Percentiles rank a stretch among this genome's conserved stretches.
Conservation (phyloP, 768 basidiomycete genomes). For the Tulasnella sp. region DNA sequence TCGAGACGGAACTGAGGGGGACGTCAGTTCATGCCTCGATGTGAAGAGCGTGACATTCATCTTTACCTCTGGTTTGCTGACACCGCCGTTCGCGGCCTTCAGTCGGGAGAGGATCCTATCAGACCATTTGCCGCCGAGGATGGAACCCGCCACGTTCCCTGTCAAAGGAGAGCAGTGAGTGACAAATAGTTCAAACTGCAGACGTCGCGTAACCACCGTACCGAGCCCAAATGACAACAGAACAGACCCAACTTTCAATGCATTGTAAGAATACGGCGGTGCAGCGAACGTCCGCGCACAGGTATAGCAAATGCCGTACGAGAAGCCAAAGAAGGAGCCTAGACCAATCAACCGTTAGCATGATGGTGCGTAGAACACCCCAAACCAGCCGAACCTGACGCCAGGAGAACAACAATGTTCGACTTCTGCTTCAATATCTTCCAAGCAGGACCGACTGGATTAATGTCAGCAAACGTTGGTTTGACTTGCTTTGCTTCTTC, state of each 20-base stretch:
- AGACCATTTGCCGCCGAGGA: conserved; percentile 58
- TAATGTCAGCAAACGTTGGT: conserved; percentile 66
- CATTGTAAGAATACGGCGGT: conserved; percentile 57
- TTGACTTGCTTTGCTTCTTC: conserved; percentile 41
- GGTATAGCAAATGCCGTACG: conserved; percentile 69
- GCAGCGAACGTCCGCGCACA: conserved; percentile 63
- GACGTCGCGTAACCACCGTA: conserved; percentile 35
- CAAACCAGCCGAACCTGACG: conserved; percentile 52
- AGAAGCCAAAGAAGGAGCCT: conserved; percentile 70
- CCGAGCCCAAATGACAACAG: conserved; percentile 72
- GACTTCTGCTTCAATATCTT: conserved; percentile 58
- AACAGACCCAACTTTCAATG: conserved; percentile 71
- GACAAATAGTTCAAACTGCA: background rate
- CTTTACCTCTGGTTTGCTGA: conserved; percentile 61
- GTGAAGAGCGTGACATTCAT: background rate
- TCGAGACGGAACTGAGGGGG: conserved; percentile 63
- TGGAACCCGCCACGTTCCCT: conserved; percentile 53
- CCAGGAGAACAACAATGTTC: conserved; percentile 61
- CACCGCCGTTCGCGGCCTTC: conserved; percentile 47
- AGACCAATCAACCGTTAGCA: conserved; percentile 15
- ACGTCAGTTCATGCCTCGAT: background rate
- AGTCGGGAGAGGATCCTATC: conserved; percentile 49
- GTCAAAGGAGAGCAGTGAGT: background rate
- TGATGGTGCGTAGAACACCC: background rate
- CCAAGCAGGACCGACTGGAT: conserved; percentile 62